Base-by-base conservation (phyloP, 768 basidiomycete species). In the Termitomyces sp. region DNA sequence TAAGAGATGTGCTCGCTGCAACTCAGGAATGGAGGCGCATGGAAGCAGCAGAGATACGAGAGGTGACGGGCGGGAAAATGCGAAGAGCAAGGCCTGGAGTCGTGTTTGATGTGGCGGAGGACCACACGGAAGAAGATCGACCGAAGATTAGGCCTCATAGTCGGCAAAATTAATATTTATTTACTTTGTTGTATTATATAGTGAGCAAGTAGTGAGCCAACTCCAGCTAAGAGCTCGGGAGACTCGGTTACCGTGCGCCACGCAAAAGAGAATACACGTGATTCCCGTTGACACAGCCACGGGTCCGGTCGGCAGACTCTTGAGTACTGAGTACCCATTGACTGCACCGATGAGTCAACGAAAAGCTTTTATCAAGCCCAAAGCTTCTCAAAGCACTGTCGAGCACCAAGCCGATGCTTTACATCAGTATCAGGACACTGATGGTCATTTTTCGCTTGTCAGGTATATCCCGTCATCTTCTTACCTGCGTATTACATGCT, bases 371-470 rank as follows among this genome's bases (percentile, higher is more conserved):
- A 66, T 69, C 51, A 68, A 68, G 22, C 59, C 67, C 44, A 63
- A 72, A 55, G 61, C 58, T 20, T 49, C 63, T n/a, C 57, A 67
- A 53, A 55, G 52, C 18, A 50, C 63, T 39, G 64, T 37, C 20
- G 63, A 70, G 46, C 64, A 64, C 43, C 69, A 70, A 39, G 65
- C 67, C 20, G 68, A 81, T 47, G 82, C 79, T 52, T 76, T 95
- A 47, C 88, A 88, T 65, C 87, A 94, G 66, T 96, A 95, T 68
- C 76, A 88, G 63, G 87, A 94, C 61, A 88, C 90, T 24, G 88
- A 94, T 58, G 94, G 97, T 22, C 97, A 99, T 75, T 99, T 99
- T 73, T 94, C 93, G 22, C 85, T 99, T 55, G 97, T 98, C 72
- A 87, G 96, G 96, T 95, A 68, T 58, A 71, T 52, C 62, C 41